Conservation (phyloP, 345 rosid species). For the Erysimum cheiranthoides region DNA sequence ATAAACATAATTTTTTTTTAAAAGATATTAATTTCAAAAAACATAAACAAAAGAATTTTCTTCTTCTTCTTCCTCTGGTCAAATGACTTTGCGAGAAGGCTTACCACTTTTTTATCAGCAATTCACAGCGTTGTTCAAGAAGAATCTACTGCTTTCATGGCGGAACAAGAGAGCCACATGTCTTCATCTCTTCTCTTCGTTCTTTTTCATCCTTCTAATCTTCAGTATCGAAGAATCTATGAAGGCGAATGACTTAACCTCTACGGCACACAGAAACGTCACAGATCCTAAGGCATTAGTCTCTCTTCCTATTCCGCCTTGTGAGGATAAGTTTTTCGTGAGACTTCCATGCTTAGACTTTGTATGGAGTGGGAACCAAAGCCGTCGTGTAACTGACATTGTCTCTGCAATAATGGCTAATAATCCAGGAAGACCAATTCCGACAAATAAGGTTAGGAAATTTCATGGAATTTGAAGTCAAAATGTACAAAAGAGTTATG, state of each 20-base stretch:
- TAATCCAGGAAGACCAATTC: slow-evolving; percentile 77
- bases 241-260: slow-evolving; percentile 35
- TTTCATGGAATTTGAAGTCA: too few relatives aligned
- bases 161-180: slow-evolving; percentile 74
- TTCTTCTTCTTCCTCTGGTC: slow-evolving; percentile 29
- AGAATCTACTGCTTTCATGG: slow-evolving; percentile 85
- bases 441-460: slow-evolving; percentile 54
- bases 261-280: slow-evolving; percentile 48
- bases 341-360: slow-evolving; percentile 78
- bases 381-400: slow-evolving; percentile 46
- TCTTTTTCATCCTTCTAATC: slow-evolving; percentile 82
- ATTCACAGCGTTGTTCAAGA: slow-evolving; percentile 62
- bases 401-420: slow-evolving; percentile 65
- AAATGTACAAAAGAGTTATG: too few relatives aligned
- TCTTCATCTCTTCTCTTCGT: slow-evolving; percentile 83
- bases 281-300: slow-evolving; percentile 56
- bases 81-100: slow-evolving; percentile 55
- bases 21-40: not conserved
- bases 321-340: slow-evolving; percentile 74
- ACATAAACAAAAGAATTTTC: not conserved
- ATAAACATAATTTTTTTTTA: not conserved
- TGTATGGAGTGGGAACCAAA: slow-evolving; percentile 86
- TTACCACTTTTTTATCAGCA: slow-evolving; percentile 62
- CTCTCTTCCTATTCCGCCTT: slow-evolving; percentile 68
- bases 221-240: slow-evolving; percentile 64